These are phyloP conservation scores for Evernia prunastri DNA, from an alignment of 495 filamentous ascomycete species.

Conservation along the genomic window DNA sequence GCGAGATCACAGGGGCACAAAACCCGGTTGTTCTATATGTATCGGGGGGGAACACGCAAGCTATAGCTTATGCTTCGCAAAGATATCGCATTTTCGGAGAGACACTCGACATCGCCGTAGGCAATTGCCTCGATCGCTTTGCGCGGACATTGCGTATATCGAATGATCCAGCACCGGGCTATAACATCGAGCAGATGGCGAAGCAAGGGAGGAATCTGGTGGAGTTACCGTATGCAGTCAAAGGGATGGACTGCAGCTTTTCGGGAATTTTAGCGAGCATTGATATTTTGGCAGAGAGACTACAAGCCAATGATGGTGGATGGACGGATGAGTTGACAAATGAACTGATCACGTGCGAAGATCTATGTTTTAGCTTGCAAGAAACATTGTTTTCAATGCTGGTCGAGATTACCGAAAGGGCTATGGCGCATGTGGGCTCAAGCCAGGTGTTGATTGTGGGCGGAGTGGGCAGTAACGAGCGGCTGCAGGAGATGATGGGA, in stretches of 20 bases:
- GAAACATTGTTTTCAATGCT: slow-evolving; percentile 95
- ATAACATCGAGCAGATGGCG: slow-evolving; percentile 96
- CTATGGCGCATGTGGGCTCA: slow-evolving; percentile 94
- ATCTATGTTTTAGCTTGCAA: slow-evolving; percentile 90
- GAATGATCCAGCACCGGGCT: slow-evolving; percentile 94
- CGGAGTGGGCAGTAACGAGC: slow-evolving; percentile 96
- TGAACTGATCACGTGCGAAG: slow-evolving; percentile 63
- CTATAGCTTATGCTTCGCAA: slow-evolving; percentile 91
- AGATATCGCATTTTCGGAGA: slow-evolving; percentile 97
- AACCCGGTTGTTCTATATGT: slow-evolving; percentile 97
- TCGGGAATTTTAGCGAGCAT: slow-evolving; percentile 80
- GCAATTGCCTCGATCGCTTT: slow-evolving; percentile 95
- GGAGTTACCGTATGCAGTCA: slow-evolving; percentile 91
- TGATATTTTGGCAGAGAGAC: slow-evolving; percentile 63
- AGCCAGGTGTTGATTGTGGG: slow-evolving; percentile 90
- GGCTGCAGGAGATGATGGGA: slow-evolving; percentile 97
- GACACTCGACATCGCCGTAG: slow-evolving; percentile 93
- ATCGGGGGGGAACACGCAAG: slow-evolving; percentile 93
- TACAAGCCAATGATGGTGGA: slow-evolving; percentile 29
- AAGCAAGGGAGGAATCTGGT: slow-evolving; percentile 68
- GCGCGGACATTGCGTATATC: slow-evolving; percentile 81
- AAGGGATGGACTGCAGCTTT: slow-evolving; percentile 97
- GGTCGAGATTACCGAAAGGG: slow-evolving; percentile 96
- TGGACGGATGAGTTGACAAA: slow-evolving; percentile 35
- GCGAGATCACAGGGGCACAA: slow-evolving; percentile 81